phyloP scores from a whole-genome alignment of 2,329 filamentous ascomycete species.

The Fusarium irregulare region DNA sequence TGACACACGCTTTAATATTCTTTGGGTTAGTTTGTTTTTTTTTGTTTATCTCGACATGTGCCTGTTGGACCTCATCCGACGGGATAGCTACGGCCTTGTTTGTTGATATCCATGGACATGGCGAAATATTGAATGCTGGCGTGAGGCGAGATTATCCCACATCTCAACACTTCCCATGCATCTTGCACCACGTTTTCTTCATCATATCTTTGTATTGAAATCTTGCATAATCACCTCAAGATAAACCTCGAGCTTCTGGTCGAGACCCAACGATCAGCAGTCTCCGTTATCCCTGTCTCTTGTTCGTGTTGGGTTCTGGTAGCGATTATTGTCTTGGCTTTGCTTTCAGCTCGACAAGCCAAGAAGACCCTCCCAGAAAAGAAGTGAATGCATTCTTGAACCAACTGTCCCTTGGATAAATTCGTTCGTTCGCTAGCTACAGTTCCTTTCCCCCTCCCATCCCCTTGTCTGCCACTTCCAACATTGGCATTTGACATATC shows the following conservation, averaged over 20 bases:
- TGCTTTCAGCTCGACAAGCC: conserved; percentile 3
- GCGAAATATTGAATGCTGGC: background rate
- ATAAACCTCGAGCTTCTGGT: background rate
- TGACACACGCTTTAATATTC: background rate
- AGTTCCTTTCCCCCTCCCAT: background rate
- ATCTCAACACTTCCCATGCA: conserved; percentile 15
- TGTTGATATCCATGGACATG: background rate
- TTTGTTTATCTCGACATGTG: conserved; percentile 4
- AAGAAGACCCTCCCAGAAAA: background rate
- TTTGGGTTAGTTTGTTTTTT: background rate
- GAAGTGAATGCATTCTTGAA: conserved; percentile 3
- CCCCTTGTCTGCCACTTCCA: conserved; percentile 21
- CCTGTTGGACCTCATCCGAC: background rate
- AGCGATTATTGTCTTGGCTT: background rate
- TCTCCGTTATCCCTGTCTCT: background rate
- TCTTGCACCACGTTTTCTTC: background rate
- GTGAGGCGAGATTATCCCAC: background rate
- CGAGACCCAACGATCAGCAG: background rate
- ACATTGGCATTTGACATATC: conserved; percentile 23
- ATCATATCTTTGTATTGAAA: background rate
- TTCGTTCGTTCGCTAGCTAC: conserved; percentile 2
- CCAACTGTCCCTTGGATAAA: conserved; percentile 11
- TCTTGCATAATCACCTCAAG: conserved; percentile 28
- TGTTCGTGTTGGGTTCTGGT: background rate
- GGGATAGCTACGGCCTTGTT: background rate